Evolutionary conservation across 768 basidiomycete species (phyloP).

Genomic region (Phlebiopsis gigantea): DNA sequence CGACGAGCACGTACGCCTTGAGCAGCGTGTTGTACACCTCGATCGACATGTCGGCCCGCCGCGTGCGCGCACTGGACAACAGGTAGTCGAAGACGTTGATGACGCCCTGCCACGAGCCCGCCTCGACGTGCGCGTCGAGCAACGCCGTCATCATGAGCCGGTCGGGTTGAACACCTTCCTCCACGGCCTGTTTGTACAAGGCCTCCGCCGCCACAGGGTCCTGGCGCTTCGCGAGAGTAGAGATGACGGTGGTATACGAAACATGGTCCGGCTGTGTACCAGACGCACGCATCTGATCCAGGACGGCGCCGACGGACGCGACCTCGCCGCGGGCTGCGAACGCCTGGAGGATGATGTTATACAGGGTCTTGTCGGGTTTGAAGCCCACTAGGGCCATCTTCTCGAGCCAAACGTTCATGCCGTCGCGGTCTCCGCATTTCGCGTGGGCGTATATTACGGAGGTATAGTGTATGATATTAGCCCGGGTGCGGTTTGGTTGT

Average conservation of each 20-base stretch:
- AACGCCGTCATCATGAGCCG: constrained; percentile 60
- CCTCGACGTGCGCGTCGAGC: constrained; percentile 80
- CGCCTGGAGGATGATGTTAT: constrained; percentile 53
- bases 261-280: constrained; percentile 41
- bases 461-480: constrained; percentile 48
- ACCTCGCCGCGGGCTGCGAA: constrained; percentile 53
- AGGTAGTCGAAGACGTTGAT: constrained; percentile 66
- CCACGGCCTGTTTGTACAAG: constrained; percentile 58
- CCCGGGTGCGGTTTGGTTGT: constrained; percentile 28
- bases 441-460: constrained; percentile 53
- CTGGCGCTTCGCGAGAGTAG: constrained; percentile 54
- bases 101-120: constrained; percentile 74
- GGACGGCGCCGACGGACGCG: constrained; percentile 40
- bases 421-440: constrained; percentile 38
- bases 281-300: constrained; percentile 57
- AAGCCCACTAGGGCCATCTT: constrained; percentile 44
- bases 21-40: constrained; percentile 73
- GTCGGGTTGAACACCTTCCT: constrained; percentile 59
- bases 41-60: constrained; percentile 29
- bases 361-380: constrained; percentile 51
- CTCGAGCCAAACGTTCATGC: constrained; percentile 50
- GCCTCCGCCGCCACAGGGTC: constrained; percentile 64
- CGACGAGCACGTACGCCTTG: constrained; percentile 78
- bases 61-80: constrained; percentile 9
- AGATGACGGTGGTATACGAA: constrained; percentile 64